A percentile compares a stretch with the other conserved stretches of the same genome.
Conservation (phyloP, 257 asterid species). For the Nicotiana benthamiana region DNA sequence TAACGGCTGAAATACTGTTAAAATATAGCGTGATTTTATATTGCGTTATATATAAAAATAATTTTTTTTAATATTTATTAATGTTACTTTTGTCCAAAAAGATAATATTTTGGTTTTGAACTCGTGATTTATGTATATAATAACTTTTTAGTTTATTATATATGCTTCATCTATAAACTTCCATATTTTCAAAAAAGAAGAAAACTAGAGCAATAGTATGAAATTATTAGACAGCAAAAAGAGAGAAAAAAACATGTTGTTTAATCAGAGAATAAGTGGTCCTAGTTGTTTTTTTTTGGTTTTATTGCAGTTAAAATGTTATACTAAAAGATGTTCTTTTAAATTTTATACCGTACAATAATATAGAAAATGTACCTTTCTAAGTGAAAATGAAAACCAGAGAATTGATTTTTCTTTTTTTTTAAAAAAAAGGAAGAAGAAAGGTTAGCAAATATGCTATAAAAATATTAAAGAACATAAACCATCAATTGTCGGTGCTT, state of each 20-base stretch:
- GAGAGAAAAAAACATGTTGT: too few relatives aligned
- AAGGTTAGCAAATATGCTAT: neutral
- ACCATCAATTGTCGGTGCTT: neutral
- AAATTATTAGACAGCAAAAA: neutral
- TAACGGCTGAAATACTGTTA: too few relatives aligned
- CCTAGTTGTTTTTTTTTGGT: neutral
- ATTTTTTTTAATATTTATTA: too few relatives aligned
- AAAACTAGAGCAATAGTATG: too few relatives aligned
- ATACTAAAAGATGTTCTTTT: neutral
- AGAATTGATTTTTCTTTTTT: too few relatives aligned
- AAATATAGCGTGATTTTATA: too few relatives aligned
- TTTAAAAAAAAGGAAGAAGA: neutral
- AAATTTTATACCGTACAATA: neutral
- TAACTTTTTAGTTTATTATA: too few relatives aligned
- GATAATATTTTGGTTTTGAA: too few relatives aligned
- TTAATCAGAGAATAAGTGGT: neutral
- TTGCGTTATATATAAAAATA: too few relatives aligned
- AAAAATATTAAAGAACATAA: neutral
- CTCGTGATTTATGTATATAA: neutral
- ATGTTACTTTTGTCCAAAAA: too few relatives aligned
- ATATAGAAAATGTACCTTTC: neutral
- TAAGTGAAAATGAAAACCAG: neutral
- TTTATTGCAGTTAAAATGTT: neutral
- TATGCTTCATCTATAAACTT: neutral
- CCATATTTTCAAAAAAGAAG: neutral